phyloP scores from a whole-genome alignment of 352 stramenopile genomes.

The Phytopythium kandeliae region DNA sequence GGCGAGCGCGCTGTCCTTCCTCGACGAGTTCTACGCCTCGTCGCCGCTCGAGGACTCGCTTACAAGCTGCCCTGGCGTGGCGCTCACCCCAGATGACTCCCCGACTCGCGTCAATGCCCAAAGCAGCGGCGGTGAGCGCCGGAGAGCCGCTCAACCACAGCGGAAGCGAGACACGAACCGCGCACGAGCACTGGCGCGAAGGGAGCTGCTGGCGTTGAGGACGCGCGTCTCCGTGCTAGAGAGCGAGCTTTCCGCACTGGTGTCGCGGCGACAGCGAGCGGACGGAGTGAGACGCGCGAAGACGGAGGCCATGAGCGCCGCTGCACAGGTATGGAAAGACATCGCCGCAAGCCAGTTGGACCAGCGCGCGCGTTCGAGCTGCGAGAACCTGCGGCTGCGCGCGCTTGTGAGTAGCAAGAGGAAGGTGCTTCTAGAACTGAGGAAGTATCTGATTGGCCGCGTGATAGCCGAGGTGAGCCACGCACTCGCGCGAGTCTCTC shows the following conservation, averaged over 20 bases:
- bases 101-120: too few species aligned
- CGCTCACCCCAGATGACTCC: too few species aligned
- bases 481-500: too few species aligned
- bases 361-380: conserved; percentile 7
- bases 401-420: conserved; percentile 10
- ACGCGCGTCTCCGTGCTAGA: conserved; percentile 11
- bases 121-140: too few species aligned
- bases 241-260: conserved; percentile 8
- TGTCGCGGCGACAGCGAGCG: background rate
- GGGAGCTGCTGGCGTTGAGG: conserved; percentile 16
- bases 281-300: background rate
- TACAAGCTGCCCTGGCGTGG: too few species aligned
- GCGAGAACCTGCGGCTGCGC: conserved; percentile 21
- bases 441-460: background rate
- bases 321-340: conserved; percentile 14
- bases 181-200: conserved; percentile 11
- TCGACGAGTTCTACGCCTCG: conserved; percentile 15
- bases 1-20: conserved; percentile 18
- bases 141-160: too few species aligned
- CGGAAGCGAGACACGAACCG: conserved; percentile 27
- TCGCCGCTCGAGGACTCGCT: too few species aligned
- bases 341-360: conserved; percentile 12
- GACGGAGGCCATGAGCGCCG: background rate
- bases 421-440: conserved; percentile 4
- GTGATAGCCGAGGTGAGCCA: background rate